phyloP scores from a whole-genome alignment of 164 flowering plant genomes.

The Nymphaea colorata region DNA sequence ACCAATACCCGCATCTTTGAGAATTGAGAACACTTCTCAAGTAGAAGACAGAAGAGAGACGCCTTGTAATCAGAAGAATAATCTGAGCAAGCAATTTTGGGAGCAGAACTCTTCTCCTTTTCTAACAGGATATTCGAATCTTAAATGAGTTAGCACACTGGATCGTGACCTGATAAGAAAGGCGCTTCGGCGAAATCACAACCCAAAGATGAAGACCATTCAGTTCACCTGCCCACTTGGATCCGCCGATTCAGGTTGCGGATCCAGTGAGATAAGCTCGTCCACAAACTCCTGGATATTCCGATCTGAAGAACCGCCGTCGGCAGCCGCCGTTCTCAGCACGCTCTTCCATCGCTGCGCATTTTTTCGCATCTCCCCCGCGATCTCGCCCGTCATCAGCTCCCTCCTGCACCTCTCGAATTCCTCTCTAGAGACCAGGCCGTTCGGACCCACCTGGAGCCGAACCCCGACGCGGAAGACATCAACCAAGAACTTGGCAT shows the following conservation, averaged over 20 bases:
- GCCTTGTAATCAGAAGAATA: too few species aligned
- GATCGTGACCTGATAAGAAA: too few species aligned
- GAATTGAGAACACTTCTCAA: too few species aligned
- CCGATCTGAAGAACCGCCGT: constrained; percentile 57
- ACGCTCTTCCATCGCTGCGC: constrained; percentile 46
- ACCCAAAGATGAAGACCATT: not conserved
- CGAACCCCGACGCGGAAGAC: constrained; percentile 42
- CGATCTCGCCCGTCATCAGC: constrained; percentile 33
- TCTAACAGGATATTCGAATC: too few species aligned
- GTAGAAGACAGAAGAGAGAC: too few species aligned
- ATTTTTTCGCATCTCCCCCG: constrained; percentile 42
- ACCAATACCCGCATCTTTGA: too few species aligned
- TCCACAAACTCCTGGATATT: constrained; percentile 37
- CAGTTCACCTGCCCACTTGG: not conserved
- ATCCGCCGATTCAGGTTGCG: not conserved
- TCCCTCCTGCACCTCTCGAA: constrained; percentile 39
- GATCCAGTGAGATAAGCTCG: not conserved
- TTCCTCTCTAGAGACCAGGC: constrained; percentile 33
- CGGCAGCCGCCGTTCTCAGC: constrained; percentile 49
- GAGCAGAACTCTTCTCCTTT: too few species aligned
- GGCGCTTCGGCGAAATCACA: too few species aligned
- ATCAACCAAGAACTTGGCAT: constrained; percentile 52
- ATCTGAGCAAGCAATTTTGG: too few species aligned
- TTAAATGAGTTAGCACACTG: too few species aligned
- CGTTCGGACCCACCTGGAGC: constrained; percentile 21